Conservation (phyloP, 768 basidiomycete genomes). For the Lyophyllum shimeji region DNA sequence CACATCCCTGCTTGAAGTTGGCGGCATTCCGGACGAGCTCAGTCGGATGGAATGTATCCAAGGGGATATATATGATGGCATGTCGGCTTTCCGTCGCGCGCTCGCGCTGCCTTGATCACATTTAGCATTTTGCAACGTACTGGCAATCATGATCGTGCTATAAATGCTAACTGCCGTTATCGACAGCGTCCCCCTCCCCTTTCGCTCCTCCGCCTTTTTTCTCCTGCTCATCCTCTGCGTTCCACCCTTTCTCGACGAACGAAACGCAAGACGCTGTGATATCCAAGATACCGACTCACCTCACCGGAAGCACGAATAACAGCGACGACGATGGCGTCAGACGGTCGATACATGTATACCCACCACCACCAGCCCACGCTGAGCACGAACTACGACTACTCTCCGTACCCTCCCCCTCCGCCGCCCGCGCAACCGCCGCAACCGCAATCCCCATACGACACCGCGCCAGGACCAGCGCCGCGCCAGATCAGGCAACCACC, state of each 20-base stretch:
- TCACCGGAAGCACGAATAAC: too few relatives aligned
- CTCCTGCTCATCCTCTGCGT: too few relatives aligned
- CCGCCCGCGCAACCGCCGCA: neutral
- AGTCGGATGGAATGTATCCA: neutral
- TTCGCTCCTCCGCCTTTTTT: neutral
- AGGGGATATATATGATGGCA: neutral
- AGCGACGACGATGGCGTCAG: conserved; percentile 44
- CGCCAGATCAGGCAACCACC: neutral
- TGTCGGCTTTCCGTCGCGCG: too few relatives aligned
- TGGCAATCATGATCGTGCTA: neutral
- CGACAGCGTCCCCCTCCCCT: neutral
- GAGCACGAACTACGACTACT: neutral
- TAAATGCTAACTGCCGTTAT: neutral
- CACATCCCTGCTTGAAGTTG: too few relatives aligned
- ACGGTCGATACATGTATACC: conserved; percentile 56
- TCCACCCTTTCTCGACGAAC: neutral
- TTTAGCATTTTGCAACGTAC: neutral
- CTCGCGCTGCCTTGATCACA: neutral
- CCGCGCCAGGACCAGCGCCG: neutral
- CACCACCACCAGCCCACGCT: conserved; percentile 24
- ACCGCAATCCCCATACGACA: neutral
- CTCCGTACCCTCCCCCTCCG: neutral
- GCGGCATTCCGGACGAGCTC: too few relatives aligned
- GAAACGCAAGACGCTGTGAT: too few relatives aligned
- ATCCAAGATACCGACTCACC: too few relatives aligned